These are phyloP conservation scores for Aspergillus puulaauensis DNA, from an alignment of 2,329 filamentous ascomycete genomes.

Conservation along the genomic window DNA sequence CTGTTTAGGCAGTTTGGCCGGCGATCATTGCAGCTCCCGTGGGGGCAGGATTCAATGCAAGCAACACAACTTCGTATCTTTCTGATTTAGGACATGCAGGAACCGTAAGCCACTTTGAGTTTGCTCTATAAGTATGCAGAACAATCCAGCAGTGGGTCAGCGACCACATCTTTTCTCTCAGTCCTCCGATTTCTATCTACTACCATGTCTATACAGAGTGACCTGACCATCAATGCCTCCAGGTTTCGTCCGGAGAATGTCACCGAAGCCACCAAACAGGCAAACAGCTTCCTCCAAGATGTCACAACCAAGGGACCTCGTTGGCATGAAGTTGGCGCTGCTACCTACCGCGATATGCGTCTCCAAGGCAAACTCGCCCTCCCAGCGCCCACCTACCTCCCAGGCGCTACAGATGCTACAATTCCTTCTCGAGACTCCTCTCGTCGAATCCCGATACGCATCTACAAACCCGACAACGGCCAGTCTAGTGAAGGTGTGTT, in stretches of 20 bases:
- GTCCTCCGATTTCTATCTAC: neutral
- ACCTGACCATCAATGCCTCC: constrained; percentile 3
- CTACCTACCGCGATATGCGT: constrained; percentile 55
- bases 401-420: constrained; percentile 46
- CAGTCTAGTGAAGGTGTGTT: constrained; percentile 46
- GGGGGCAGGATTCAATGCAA: too few species aligned
- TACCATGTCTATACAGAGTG: constrained; percentile 6
- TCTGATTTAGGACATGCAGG: too few species aligned
- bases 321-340: constrained; percentile 57
- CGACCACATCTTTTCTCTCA: neutral
- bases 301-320: constrained; percentile 35
- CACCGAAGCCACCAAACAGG: constrained; percentile 28
- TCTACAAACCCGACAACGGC: constrained; percentile 51
- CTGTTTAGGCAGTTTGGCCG: neutral
- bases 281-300: neutral
- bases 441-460: constrained; percentile 53
- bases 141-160: neutral
- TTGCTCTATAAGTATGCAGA: neutral
- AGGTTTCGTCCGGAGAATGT: constrained; percentile 26
- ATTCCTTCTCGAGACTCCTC: constrained; percentile 55
- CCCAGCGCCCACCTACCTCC: constrained; percentile 48
- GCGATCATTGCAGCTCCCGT: neutral
- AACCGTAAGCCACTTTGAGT: too few species aligned
- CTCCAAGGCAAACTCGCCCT: constrained; percentile 54
- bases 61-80: too few species aligned